Conservation (phyloP, 2,329 filamentous ascomycete species). For the Neoascochyta sp. region DNA sequence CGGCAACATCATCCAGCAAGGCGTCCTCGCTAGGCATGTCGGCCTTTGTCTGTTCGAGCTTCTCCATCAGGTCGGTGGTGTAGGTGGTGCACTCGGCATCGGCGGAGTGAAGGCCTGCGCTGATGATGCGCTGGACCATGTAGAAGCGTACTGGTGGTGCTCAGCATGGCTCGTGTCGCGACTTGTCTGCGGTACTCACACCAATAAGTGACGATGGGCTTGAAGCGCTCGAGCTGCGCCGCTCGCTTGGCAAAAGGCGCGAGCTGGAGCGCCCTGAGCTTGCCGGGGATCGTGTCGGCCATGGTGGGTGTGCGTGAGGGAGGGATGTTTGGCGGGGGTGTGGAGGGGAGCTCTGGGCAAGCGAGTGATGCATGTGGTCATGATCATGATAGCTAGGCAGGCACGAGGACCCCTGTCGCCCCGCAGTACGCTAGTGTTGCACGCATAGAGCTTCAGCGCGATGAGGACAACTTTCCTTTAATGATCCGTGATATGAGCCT, state of each 20-base stretch:
- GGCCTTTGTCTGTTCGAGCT: conserved; percentile 75
- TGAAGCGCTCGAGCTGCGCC: conserved; percentile 74
- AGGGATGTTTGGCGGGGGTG: conserved; percentile 6
- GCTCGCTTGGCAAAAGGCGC: conserved; percentile 80
- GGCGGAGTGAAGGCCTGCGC: conserved; percentile 70
- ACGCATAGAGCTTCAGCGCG: conserved; percentile 9
- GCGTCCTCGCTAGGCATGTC: conserved; percentile 75
- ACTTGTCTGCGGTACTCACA: conserved; percentile 63
- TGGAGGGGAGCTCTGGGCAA: not conserved
- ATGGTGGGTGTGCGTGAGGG: conserved; percentile 47
- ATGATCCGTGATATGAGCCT: conserved; percentile 16
- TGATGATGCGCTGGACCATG: conserved; percentile 87
- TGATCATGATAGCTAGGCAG: conserved; percentile 1
- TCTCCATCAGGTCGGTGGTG: conserved; percentile 83
- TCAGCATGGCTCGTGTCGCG: not conserved
- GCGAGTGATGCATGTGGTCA: conserved; percentile 6
- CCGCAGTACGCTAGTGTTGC: too few relatives aligned
- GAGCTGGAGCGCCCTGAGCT: conserved; percentile 76
- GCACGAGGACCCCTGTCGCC: conserved; percentile 8
- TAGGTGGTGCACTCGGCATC: conserved; percentile 77
- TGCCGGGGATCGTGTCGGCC: conserved; percentile 66
- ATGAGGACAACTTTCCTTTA: conserved; percentile 23
- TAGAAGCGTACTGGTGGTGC: conserved; percentile 47
- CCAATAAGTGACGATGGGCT: conserved; percentile 92
- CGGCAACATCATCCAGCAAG: conserved; percentile 77